Evolutionary conservation across 2,329 filamentous ascomycete species (phyloP).

Genomic region (Coniella vitis): DNA sequence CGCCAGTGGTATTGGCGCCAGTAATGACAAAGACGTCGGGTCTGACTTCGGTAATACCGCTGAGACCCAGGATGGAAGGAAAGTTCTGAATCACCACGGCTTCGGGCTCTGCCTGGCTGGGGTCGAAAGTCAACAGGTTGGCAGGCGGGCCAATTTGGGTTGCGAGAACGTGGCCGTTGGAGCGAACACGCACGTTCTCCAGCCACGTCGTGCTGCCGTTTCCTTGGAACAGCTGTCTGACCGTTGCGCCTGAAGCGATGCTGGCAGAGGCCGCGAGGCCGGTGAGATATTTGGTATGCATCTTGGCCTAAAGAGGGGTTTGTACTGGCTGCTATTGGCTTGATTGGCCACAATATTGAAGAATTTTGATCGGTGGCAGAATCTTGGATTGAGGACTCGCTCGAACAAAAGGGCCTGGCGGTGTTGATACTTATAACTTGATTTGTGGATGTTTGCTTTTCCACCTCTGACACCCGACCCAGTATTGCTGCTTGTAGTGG

Average conservation of each 20-base stretch:
- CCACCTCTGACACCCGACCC: no score
- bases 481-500: no score
- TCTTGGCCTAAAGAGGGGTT: no score
- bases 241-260: not conserved
- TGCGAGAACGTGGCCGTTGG: not conserved
- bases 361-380: no score
- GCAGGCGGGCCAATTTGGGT: slow-evolving; percentile 1
- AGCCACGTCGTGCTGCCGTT: slow-evolving; percentile 2
- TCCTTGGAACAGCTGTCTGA: not conserved
- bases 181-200: slow-evolving; percentile 2
- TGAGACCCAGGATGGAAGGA: slow-evolving; percentile 1
- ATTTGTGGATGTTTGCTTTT: no score
- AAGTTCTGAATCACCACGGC: not conserved
- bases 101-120: not conserved
- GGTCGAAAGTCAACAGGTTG: slow-evolving; percentile 4
- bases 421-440: no score
- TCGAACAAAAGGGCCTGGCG: no score
- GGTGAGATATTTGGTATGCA: not conserved
- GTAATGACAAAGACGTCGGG: slow-evolving; percentile 4
- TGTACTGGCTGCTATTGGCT: no score
- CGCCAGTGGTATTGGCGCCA: slow-evolving; percentile 1
- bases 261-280: not conserved
- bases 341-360: no score
- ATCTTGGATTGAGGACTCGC: no score
- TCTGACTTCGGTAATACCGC: slow-evolving; percentile 1